phyloP scores from a whole-genome alignment of 2,329 filamentous ascomycete genomes.

The Clarireedia monteithiana region DNA sequence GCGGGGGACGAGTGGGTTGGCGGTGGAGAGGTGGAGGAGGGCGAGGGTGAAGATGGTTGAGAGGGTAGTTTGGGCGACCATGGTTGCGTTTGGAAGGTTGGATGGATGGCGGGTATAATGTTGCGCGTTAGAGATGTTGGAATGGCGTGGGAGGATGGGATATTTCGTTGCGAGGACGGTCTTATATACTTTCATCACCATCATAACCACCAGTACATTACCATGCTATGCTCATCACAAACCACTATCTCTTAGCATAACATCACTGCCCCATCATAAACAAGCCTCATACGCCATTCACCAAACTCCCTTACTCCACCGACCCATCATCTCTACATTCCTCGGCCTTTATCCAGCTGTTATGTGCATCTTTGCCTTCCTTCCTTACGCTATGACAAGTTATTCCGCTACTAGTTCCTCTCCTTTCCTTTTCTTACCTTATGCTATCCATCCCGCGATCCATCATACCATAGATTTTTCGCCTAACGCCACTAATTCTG shows the following conservation, averaged over 20 bases:
- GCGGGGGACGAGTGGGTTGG: slow-evolving; percentile 5
- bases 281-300: background rate
- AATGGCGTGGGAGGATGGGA: background rate
- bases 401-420: too few species aligned
- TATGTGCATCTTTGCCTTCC: too few species aligned
- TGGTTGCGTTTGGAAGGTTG: background rate
- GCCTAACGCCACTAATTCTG: background rate
- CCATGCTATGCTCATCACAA: too few species aligned
- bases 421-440: background rate
- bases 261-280: background rate
- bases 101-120: background rate
- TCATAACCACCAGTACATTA: background rate
- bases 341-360: background rate
- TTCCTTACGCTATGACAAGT: too few species aligned
- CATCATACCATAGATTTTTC: too few species aligned
- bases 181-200: background rate
- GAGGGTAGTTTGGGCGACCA: background rate
- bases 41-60: background rate
- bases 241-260: too few species aligned
- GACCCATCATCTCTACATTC: slow-evolving; percentile 1
- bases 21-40: background rate
- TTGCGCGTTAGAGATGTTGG: background rate
- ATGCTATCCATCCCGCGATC: background rate
- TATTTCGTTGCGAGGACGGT: background rate
- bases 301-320: background rate